Evolutionary conservation across 306 rosid genomes (phyloP), one percentile per base, ranked within the genome.

Genomic region (Trifolium repens): DNA sequence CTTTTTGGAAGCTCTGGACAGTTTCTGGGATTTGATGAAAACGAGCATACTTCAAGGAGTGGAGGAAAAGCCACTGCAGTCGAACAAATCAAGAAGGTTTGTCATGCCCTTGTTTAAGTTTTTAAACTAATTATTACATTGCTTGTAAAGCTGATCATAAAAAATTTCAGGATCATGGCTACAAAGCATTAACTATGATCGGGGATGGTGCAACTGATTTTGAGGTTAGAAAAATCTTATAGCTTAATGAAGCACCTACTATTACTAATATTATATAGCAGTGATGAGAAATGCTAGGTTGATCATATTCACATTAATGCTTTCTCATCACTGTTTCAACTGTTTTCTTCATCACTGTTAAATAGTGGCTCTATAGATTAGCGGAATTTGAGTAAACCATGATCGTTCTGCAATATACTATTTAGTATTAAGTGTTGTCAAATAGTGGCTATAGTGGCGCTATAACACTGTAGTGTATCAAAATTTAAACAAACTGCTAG

Each of bases 181-280:
- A 86, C 89, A 91, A 91, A 74, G 32, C 82, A 69, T 80, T 94
- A 55, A 85, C 89, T 73, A 94, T 94, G 96, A 80, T 88, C 9
- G 97, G 98, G 22, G 98, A 94, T 62, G 98, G 98, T 54, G 96
- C 96, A 8, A 94, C 98, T 49, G 98, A 94, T 84, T 92, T 89
- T 35, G 98, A 94, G 96, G 96, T 94, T 83, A 69, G 84, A 59
- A 69, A 35, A 70, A 37, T 7, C 42, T 37, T 37, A 37, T 37
- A 37, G 53, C 53, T 59, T 58, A 47, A 5, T 60, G 79, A 77
- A 72, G 60, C 26, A 32, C 52, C 72, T 46, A 52, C 30, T 37
- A 6, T 13, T n/a, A 50, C 4, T n/a, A 50, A 15, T 50, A n/a
- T 49, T 49, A 49, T 35, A 5, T 35, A 35, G 40, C 40, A 35